Evolutionary conservation across 1,139 yeast species (phyloP), one percentile per base, ranked within the genome.

Genomic region (Hansenula lynferdii): DNA sequence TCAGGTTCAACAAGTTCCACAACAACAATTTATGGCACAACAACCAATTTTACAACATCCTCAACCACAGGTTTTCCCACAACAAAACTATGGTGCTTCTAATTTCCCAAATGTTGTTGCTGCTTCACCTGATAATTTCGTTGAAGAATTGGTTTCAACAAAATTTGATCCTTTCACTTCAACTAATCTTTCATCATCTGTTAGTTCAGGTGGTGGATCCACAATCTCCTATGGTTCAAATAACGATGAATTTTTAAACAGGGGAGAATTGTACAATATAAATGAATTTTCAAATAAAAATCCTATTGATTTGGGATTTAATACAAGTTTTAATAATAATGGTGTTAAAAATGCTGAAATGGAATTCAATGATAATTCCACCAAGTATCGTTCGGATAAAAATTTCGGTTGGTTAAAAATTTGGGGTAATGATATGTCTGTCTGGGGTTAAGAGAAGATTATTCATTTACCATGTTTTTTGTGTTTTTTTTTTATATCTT

Each of bases 401-500:
- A 40, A 31, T 29, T 32, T 42, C 30, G 55, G 55, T 22, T 52
- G 53, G 53, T 43, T 51, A 37, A 52, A 52, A 35, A 52, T 52
- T 31, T 52, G 57, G 57, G 54, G 56, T 19, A 50, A 38, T 35
- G 57, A 52, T 37, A 52, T 51, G 57, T 51, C 54, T 14, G 57
- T 52, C 38, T 52, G 57, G 57, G 50, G 50, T 33, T 52, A 27
- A 31, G 3, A 15, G 21, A 9, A 22, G 34, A 15, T 23, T 27
- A 28, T 24, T 14, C n/a, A 27, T 28, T 21, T 25, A 20, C 23
- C 26, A 10, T 28, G n/a, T 10, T 12, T 12, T 28, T 21, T 14
- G 11, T 28, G 7, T 25, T 24, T 17, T 23, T 33, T 16, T n/a
- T 7, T 18, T 11, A 28, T 11, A 4, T 22, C 5, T 24, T n/a